Percentiles rank a stretch among this genome's conserved stretches.
Evolutionary conservation across 1,284 basidiomycete species (phyloP).

Genomic region (Sparassis latifolia): DNA sequence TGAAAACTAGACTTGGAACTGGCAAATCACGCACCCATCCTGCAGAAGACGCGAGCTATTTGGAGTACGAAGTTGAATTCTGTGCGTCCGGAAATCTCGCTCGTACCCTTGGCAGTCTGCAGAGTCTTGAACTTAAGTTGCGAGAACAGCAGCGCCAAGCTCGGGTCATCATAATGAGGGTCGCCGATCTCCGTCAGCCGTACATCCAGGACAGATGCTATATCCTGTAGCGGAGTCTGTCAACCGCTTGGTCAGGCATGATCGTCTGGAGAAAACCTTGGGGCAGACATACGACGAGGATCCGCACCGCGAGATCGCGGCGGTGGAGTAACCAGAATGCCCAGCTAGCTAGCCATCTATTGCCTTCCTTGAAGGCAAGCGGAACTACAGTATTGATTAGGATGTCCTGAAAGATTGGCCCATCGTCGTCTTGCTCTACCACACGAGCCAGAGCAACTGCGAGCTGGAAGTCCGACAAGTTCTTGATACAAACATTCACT

Average conservation of each 20-base stretch:
- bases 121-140: conserved; percentile 85
- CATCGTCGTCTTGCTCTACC: conserved; percentile 76
- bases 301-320: conserved; percentile 80
- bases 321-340: conserved; percentile 88
- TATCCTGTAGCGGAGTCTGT: conserved; percentile 73
- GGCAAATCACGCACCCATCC: conserved; percentile 67
- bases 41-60: conserved; percentile 84
- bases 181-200: conserved; percentile 65
- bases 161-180: conserved; percentile 87
- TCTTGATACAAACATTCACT: conserved; percentile 84
- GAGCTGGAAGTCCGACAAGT: conserved; percentile 86
- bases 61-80: conserved; percentile 95
- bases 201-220: conserved; percentile 52
- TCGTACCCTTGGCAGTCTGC: conserved; percentile 87
- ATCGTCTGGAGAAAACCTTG: conserved; percentile 1
- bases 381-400: conserved; percentile 76
- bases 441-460: conserved; percentile 84
- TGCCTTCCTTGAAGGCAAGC: conserved; percentile 77
- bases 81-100: conserved; percentile 78
- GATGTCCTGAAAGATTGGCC: conserved; percentile 70
- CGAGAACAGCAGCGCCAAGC: conserved; percentile 84
- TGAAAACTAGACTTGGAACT: neutral
- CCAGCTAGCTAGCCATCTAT: conserved; percentile 97
- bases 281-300: conserved; percentile 58
- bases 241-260: neutral